These are phyloP conservation scores for Fusarium albosuccineum DNA, from an alignment of 2,329 filamentous ascomycete genomes.

Conservation along the genomic window DNA sequence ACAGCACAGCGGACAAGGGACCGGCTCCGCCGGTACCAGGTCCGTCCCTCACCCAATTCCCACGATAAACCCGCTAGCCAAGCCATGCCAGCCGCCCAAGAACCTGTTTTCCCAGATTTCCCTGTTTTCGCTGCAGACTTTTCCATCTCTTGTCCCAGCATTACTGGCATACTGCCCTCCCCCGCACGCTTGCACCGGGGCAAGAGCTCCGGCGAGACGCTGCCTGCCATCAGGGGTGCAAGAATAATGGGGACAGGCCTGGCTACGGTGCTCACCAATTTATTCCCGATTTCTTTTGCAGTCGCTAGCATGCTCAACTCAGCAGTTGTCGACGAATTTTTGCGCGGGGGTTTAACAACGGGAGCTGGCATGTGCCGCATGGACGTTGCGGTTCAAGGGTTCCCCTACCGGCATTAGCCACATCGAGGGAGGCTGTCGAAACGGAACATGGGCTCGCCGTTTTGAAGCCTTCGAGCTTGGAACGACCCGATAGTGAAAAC, in stretches of 20 bases:
- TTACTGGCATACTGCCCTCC: not conserved
- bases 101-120: conserved; percentile 18
- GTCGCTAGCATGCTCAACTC: no score
- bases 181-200: conserved; percentile 10
- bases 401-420: not conserved
- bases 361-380: no score
- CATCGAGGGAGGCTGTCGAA: not conserved
- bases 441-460: not conserved
- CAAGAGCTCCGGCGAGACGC: conserved; percentile 23
- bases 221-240: not conserved
- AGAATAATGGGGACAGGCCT: no score
- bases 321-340: no score
- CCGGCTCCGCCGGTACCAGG: conserved; percentile 21
- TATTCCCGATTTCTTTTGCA: no score
- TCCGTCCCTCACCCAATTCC: conserved; percentile 16
- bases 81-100: conserved; percentile 16
- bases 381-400: not conserved
- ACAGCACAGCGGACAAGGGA: conserved; percentile 15
- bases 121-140: conserved; percentile 19
- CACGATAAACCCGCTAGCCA: conserved; percentile 34
- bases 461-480: not conserved
- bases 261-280: no score
- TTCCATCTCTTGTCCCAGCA: conserved; percentile 6
- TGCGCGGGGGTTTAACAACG: no score
- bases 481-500: no score